Conservation (phyloP, 192 early-diverging fungal species). For the Chytriomyces confervae region DNA sequence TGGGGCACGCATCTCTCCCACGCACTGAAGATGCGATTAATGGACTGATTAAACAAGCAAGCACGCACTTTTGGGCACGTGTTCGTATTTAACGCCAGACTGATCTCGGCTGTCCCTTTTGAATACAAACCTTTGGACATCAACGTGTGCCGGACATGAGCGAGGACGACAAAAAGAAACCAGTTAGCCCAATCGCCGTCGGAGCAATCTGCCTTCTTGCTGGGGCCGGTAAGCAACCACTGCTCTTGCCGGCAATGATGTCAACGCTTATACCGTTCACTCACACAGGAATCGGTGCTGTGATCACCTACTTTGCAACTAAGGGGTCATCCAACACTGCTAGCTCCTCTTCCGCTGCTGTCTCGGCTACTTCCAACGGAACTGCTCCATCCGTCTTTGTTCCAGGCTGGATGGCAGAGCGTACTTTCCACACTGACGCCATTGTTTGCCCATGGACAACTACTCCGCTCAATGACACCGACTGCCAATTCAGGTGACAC, state of each 20-base stretch:
- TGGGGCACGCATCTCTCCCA: background rate
- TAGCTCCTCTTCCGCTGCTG: background rate
- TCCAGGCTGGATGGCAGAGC: conserved; percentile 25
- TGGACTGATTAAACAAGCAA: conserved; percentile 75
- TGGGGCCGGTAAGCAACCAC: no score
- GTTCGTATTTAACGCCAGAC: conserved; percentile 41
- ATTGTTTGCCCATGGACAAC: conserved; percentile 22
- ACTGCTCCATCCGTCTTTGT: background rate
- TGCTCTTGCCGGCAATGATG: no score
- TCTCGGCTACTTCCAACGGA: background rate
- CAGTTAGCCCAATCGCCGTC: conserved; percentile 78
- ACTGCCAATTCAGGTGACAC: conserved; percentile 9
- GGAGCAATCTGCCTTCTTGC: conserved; percentile 18
- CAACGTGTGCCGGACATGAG: background rate
- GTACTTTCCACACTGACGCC: conserved; percentile 18
- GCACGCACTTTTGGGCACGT: conserved; percentile 81
- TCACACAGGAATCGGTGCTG: background rate
- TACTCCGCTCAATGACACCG: conserved; percentile 6
- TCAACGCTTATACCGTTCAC: background rate
- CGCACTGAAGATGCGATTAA: conserved; percentile 49
- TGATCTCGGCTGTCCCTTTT: background rate
- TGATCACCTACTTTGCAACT: conserved; percentile 10
- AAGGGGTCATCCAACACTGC: background rate
- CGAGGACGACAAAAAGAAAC: conserved; percentile 71
- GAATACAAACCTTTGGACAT: background rate